Conservation (phyloP, 139 green algal genomes). For the Auxenochlorella pyrenoidosa region DNA sequence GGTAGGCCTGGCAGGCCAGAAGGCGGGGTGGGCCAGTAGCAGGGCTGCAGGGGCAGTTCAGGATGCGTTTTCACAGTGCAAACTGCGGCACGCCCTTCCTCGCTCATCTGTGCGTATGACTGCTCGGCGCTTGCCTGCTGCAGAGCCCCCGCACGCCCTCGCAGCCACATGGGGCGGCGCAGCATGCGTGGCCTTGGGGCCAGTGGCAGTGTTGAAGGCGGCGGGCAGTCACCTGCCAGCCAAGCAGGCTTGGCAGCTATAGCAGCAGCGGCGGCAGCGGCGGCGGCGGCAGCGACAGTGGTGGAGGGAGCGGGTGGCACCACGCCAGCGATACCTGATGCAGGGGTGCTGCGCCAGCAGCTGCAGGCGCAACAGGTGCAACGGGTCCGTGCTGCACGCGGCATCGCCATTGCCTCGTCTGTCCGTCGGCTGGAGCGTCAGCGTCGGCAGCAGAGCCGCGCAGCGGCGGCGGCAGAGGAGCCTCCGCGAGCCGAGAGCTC, state of each 20-base stretch:
- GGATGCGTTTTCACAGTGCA: too few species aligned
- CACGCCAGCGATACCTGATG: neutral
- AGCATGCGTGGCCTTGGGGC: slow-evolving; percentile 10
- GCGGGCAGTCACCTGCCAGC: neutral
- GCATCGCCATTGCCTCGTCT: slow-evolving; percentile 15
- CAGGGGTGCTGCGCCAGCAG: neutral
- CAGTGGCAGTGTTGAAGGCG: neutral
- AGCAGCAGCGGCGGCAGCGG: neutral
- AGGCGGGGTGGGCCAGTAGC: too few species aligned
- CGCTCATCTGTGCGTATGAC: too few species aligned
- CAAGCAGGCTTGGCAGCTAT: neutral
- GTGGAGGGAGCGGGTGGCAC: slow-evolving; percentile 10
- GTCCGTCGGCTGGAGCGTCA: slow-evolving; percentile 35
- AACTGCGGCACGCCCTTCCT: too few species aligned
- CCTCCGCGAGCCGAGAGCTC: slow-evolving; percentile 29
- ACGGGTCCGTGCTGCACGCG: neutral
- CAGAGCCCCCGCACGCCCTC: slow-evolving; percentile 8
- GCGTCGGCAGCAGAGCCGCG: slow-evolving; percentile 29
- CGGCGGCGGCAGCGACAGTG: neutral
- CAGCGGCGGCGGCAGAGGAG: neutral
- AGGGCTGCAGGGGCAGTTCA: too few species aligned
- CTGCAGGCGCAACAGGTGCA: slow-evolving; percentile 4
- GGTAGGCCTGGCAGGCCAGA: neutral
- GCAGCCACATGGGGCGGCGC: slow-evolving; percentile 25
- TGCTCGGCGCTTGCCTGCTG: neutral